A percentile compares a stretch with the other conserved stretches of the same genome.
Evolutionary conservation across 352 stramenopile genomes (phyloP).

Genomic region (Globisporangium orthogonon): DNA sequence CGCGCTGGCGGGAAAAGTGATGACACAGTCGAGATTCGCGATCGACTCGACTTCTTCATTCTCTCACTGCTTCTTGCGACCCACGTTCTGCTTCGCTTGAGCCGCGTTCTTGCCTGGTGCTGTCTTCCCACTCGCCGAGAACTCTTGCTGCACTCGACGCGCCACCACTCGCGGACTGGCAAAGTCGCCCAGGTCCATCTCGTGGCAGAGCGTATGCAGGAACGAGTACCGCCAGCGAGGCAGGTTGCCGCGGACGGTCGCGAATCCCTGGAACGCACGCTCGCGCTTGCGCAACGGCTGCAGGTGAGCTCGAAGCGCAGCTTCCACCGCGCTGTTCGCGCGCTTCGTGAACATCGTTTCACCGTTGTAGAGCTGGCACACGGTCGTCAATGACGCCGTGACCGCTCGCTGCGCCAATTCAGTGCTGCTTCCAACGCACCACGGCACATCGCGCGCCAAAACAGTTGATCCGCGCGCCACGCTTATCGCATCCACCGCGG

Average conservation of each 20-base stretch:
- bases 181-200: slow-evolving; percentile 24
- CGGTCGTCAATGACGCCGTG: neutral
- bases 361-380: slow-evolving; percentile 28
- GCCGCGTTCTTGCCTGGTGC: too few species aligned
- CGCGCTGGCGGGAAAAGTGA: too few species aligned
- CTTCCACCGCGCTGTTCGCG: slow-evolving; percentile 11
- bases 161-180: neutral
- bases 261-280: slow-evolving; percentile 1
- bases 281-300: slow-evolving; percentile 5
- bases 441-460: neutral
- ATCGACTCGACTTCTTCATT: neutral
- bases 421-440: neutral
- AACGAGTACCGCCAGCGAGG: slow-evolving; percentile 32
- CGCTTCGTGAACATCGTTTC: slow-evolving; percentile 32
- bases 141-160: neutral
- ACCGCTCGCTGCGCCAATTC: neutral
- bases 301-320: neutral
- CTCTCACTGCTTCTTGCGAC: neutral
- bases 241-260: slow-evolving; percentile 12
- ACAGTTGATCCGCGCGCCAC: neutral
- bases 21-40: too few species aligned
- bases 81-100: neutral
- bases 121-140: neutral
- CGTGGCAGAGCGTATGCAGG: slow-evolving; percentile 29
- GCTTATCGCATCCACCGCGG: neutral